phyloP scores from a whole-genome alignment of 2,329 filamentous ascomycete species.

The Fusarium subglutinans region DNA sequence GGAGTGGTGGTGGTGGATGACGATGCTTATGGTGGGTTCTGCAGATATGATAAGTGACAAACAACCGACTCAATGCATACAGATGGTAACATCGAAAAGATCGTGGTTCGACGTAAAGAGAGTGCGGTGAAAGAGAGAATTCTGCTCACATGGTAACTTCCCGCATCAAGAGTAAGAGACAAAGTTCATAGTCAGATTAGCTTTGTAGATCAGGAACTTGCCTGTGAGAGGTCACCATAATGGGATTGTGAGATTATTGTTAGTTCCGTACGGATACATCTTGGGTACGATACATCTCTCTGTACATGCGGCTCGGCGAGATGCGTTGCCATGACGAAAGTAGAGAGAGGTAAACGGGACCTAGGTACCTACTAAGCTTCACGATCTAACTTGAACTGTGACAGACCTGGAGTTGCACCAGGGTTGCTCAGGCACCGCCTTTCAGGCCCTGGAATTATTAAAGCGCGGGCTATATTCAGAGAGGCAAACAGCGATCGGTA shows the following conservation, averaged over 20 bases:
- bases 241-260: background rate
- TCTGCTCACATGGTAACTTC: background rate
- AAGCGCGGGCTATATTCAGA: constrained; percentile 1
- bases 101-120: background rate
- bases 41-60: constrained; percentile 17
- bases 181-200: background rate
- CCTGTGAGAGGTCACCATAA: background rate
- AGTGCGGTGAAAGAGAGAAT: constrained; percentile 4
- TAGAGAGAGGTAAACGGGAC: constrained; percentile 13
- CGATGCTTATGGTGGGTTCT: constrained; percentile 10
- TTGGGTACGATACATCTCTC: background rate
- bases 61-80: background rate
- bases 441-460: background rate
- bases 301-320: constrained; percentile 22
- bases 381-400: constrained; percentile 25
- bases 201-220: constrained; percentile 11
- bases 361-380: constrained; percentile 11
- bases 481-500: constrained; percentile 8
- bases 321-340: constrained; percentile 41
- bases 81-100: constrained; percentile 3
- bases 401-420: constrained; percentile 1
- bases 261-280: background rate
- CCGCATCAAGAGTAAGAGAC: background rate
- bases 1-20: constrained; percentile 7
- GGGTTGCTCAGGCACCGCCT: constrained; percentile 12